phyloP scores from a whole-genome alignment of 345 rosid genomes.

The Citrus maxima region DNA sequence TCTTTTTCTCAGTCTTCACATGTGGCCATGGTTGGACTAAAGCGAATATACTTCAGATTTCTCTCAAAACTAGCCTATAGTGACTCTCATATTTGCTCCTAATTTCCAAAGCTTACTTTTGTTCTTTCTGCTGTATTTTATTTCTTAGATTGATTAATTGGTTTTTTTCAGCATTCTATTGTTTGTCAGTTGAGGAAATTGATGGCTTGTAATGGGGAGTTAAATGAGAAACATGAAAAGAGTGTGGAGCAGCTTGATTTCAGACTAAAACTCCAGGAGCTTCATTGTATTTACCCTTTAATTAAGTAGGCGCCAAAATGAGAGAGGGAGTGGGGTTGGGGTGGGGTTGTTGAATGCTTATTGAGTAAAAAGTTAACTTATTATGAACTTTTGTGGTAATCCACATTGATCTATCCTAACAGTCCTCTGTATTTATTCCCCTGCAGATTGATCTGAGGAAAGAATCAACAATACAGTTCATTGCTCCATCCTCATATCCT shows the following conservation, averaged over 20 bases:
- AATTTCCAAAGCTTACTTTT: background rate
- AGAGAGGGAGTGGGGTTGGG: background rate
- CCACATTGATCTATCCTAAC: background rate
- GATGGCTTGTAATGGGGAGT: background rate
- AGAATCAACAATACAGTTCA: conserved; percentile 44
- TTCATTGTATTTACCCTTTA: background rate
- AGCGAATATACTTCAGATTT: background rate
- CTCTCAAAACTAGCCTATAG: background rate
- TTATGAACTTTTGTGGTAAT: background rate
- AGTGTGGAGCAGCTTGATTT: background rate
- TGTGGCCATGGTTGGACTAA: background rate
- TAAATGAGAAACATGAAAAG: background rate
- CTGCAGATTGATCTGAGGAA: conserved; percentile 83
- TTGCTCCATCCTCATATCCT: conserved; percentile 63
- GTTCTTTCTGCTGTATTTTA: background rate
- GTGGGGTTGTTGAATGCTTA: background rate
- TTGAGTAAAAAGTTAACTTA: background rate
- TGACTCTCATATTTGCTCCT: background rate
- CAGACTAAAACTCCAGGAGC: background rate
- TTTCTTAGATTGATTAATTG: background rate
- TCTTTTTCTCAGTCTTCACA: background rate
- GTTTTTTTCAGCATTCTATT: background rate
- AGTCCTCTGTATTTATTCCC: conserved; percentile 15
- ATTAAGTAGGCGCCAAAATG: background rate
- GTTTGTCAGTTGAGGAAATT: background rate